Conservation (phyloP, 768 basidiomycete species). For the Leucocoprinus leucothites region DNA sequence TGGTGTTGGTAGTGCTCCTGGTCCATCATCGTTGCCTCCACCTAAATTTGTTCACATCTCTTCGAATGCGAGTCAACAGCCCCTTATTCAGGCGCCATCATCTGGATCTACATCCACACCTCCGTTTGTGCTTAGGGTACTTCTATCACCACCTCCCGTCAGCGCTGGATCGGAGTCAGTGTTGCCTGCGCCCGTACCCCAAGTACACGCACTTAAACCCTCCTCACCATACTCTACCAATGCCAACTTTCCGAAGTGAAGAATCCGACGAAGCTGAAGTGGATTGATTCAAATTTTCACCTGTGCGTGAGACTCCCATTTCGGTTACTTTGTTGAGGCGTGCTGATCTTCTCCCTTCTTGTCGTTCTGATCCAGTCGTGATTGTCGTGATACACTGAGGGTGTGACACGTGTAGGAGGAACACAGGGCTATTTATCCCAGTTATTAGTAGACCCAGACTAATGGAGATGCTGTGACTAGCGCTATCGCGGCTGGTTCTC, state of each 20-base stretch:
- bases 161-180: too few species aligned
- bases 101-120: background rate
- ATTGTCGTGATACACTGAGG: too few species aligned
- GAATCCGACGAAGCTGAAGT: conserved; percentile 71
- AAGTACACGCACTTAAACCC: too few species aligned
- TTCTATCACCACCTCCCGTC: background rate
- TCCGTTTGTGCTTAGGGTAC: background rate
- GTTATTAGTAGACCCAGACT: conserved; percentile 47
- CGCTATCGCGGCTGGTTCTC: background rate
- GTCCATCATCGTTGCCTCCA: conserved; percentile 17
- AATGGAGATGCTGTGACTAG: background rate
- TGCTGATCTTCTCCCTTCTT: background rate
- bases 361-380: too few species aligned
- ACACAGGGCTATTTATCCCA: conserved; percentile 60
- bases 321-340: background rate
- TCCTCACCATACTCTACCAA: too few species aligned
- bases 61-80: too few species aligned
- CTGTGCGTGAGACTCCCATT: conserved; percentile 36
- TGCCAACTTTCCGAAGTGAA: too few species aligned
- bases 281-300: conserved; percentile 72
- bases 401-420: conserved; percentile 55
- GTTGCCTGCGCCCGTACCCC: too few species aligned
- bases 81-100: too few species aligned
- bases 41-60: conserved; percentile 15
- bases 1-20: too few species aligned